Evolutionary conservation across 495 filamentous ascomycete species (phyloP).

Genomic region (Aspergillus affinis): DNA sequence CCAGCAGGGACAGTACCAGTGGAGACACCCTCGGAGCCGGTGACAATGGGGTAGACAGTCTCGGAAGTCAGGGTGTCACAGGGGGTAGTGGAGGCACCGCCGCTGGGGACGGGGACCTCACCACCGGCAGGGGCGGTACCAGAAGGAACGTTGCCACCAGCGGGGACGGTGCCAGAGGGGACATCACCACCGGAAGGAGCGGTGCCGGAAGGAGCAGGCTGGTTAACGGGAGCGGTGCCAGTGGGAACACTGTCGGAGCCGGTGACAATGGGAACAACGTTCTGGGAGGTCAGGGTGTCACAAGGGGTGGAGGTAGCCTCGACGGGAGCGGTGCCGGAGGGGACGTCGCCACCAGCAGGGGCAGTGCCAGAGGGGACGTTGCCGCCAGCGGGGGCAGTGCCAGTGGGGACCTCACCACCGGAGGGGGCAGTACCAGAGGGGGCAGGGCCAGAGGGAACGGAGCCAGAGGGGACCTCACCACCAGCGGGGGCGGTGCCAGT

Average conservation of each 20-base stretch:
- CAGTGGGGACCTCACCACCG: too few species aligned
- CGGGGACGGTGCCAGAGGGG: conserved; percentile 9
- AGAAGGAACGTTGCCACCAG: conserved; percentile 3
- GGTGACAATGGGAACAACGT: conserved; percentile 14
- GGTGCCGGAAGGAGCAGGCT: conserved; percentile 9
- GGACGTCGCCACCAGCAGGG: conserved; percentile 10
- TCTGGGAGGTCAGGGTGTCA: conserved; percentile 21
- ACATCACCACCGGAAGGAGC: neutral
- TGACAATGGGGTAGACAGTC: conserved; percentile 12
- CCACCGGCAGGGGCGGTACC: too few species aligned
- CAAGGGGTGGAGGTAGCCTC: conserved; percentile 22
- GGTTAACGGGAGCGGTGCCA: conserved; percentile 4
- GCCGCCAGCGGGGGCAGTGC: neutral
- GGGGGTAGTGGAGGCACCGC: conserved; percentile 15
- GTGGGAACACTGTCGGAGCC: conserved; percentile 2
- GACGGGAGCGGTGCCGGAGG: conserved; percentile 8
- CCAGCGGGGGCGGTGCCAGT: conserved; percentile 7
- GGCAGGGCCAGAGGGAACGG: too few species aligned
- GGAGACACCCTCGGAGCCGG: conserved; percentile 8
- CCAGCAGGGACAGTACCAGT: conserved; percentile 9
- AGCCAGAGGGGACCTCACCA: conserved; percentile 1
- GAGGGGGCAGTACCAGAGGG: neutral
- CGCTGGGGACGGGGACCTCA: conserved; percentile 5
- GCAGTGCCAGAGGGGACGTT: conserved; percentile 15
- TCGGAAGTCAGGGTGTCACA: conserved; percentile 22